Evolutionary conservation across 768 basidiomycete genomes (phyloP).

Genomic region (Leucogyrophana mollusca): DNA sequence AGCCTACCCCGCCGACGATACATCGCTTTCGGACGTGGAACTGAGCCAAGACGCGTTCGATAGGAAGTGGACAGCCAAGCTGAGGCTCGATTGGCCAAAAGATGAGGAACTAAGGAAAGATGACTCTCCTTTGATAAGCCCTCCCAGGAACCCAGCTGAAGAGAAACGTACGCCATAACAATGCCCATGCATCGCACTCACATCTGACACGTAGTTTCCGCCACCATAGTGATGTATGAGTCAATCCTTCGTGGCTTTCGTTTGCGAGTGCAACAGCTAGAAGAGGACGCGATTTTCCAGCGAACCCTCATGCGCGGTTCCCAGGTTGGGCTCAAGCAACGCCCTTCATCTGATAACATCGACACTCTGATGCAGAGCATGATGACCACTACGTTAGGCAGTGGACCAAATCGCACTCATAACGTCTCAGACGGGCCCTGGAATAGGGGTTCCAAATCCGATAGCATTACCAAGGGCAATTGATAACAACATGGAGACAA

Average conservation of each 20-base stretch:
- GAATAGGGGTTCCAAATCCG: constrained; percentile 14
- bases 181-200: background rate
- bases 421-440: constrained; percentile 29
- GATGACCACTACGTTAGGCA: constrained; percentile 26
- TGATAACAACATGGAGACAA: constrained; percentile 23
- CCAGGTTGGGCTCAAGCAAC: constrained; percentile 31
- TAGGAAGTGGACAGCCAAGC: constrained; percentile 30
- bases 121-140: constrained; percentile 30
- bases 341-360: constrained; percentile 35
- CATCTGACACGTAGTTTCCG: constrained; percentile 1
- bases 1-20: constrained; percentile 45
- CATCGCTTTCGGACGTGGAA: constrained; percentile 38
- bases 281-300: constrained; percentile 45
- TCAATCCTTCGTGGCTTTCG: constrained; percentile 39
- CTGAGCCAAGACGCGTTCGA: constrained; percentile 37
- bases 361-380: constrained; percentile 42
- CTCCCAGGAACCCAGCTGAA: constrained; percentile 29
- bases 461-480: constrained; percentile 4
- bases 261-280: constrained; percentile 35
- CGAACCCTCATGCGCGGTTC: constrained; percentile 36
- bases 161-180: constrained; percentile 36
- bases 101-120: constrained; percentile 37
- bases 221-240: constrained; percentile 30
- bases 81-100: constrained; percentile 34
- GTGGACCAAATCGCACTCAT: constrained; percentile 1